Evolutionary conservation across 306 rosid genomes (phyloP).

Genomic region (Glycine tomentella): DNA sequence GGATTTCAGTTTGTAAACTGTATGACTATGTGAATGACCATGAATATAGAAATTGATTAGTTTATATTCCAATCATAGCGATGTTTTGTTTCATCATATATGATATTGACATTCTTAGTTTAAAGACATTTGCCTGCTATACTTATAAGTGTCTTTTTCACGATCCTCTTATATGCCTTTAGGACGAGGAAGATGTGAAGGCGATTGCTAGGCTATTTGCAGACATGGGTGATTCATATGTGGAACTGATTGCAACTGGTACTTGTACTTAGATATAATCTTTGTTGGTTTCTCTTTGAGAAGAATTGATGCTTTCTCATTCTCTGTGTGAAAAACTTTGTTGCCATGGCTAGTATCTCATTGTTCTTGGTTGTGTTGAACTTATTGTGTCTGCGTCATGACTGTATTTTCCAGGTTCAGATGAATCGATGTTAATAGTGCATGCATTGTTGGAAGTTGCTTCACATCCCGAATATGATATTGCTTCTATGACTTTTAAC

Average conservation of each 20-base stretch:
- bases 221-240: slow-evolving; percentile 99
- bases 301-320: slow-evolving; percentile 47
- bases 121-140: slow-evolving; percentile 18
- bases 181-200: slow-evolving; percentile 99
- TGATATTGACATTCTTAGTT: slow-evolving; percentile 7
- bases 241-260: slow-evolving; percentile 94
- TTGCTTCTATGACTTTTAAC: slow-evolving; percentile 94
- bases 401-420: slow-evolving; percentile 70
- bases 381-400: slow-evolving; percentile 41
- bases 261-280: slow-evolving; percentile 25
- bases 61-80: slow-evolving; percentile 2
- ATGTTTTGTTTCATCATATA: slow-evolving; percentile 1
- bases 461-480: slow-evolving; percentile 92
- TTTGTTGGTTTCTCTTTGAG: slow-evolving; percentile 20
- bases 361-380: slow-evolving; percentile 41
- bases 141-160: slow-evolving; percentile 23
- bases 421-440: slow-evolving; percentile 88
- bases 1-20: slow-evolving; percentile 17
- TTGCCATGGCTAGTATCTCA: slow-evolving; percentile 14
- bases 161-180: slow-evolving; percentile 45
- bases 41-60: slow-evolving; percentile 26
- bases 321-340: slow-evolving; percentile 37
- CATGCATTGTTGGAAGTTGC: slow-evolving; percentile 98
- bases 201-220: slow-evolving; percentile 98
- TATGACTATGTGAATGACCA: slow-evolving; percentile 16